Conservation (phyloP, 2,329 filamentous ascomycete species). For the Hypoxylon sp. region DNA sequence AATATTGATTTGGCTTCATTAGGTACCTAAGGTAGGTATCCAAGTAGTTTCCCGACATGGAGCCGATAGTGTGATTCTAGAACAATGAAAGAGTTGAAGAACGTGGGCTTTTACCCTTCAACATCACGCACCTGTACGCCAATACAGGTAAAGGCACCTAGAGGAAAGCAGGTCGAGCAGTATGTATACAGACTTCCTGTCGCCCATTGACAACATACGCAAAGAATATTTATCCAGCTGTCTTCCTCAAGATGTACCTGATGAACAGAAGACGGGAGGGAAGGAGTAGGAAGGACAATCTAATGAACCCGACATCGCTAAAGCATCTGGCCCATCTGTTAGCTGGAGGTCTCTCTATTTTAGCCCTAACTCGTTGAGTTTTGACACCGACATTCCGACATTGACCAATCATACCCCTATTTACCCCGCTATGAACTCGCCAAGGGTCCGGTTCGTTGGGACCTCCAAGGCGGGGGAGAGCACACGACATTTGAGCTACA, state of each 20-base stretch:
- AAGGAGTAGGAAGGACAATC: neutral
- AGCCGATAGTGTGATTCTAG: constrained; percentile 3
- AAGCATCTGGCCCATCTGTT: constrained; percentile 2
- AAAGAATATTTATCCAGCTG: neutral
- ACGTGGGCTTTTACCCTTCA: neutral
- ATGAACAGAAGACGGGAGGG: neutral
- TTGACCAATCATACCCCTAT: constrained; percentile 38
- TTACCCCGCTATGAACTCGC: constrained; percentile 31
- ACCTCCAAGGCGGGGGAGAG: constrained; percentile 27
- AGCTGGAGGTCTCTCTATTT: constrained; percentile 15
- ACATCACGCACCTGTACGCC: neutral
- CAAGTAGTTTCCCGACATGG: constrained; percentile 3
- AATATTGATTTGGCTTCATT: no score
- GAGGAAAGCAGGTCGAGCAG: neutral
- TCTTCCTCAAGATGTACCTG: neutral
- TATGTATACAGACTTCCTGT: neutral
- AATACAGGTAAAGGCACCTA: neutral
- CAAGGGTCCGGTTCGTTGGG: constrained; percentile 10
- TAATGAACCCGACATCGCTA: constrained; percentile 35
- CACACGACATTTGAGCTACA: constrained; percentile 26
- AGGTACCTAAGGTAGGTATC: no score
- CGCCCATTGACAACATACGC: neutral
- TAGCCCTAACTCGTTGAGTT: constrained; percentile 23
- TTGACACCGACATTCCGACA: constrained; percentile 34
- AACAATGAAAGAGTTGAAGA: neutral